Evolutionary conservation across 805 yeast genomes (phyloP), one percentile per base, ranked within the genome.

Genomic region (Komagataella populi): DNA sequence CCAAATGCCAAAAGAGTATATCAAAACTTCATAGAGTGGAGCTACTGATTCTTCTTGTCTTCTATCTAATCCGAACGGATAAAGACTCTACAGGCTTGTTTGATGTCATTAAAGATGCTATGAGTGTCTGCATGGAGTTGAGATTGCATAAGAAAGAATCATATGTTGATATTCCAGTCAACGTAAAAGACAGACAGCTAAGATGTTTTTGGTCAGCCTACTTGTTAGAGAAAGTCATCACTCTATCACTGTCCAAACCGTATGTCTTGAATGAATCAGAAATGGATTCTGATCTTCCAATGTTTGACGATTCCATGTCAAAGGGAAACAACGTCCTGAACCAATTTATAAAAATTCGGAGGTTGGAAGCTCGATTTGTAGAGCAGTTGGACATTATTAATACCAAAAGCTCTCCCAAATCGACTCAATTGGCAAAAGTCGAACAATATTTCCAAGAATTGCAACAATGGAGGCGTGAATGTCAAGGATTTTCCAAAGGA

Each of bases 191-290:
- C 54, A 68, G 69, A 50, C 72, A 70, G 57, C 62, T 78, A 63
- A 69, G 85, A 55, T 64, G 78, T 16, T 81, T 82, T 66, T 81
- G 86, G 86, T 77, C 83, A 59, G 74, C 76, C 6, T 81, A 80
- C 60, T 58, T 78, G n/a, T 59, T 79, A 47, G 87, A 81, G 58
- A 72, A 84, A 59, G 72, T 80, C 65, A 77, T 80, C 49, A 74
- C 81, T 44, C 74, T 80, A 44, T 78, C 84, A 6, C 80, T 81
- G 10, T 81, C 84, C 4, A 77, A 76, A 58, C 78, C 78, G 1
- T 79, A 76, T 57, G 66, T 74, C 1, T 59, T 82, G n/a, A 63
- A 68, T 20, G 87, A 81, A 60, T 57, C 69, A 3, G 70, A 72
- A 46, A 73, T 80, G 47, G 78, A 73, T 56, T 48, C 56, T 2